Evolutionary conservation across 805 yeast genomes (phyloP), one percentile per base, ranked within the genome.

Genomic region (Osmozyma mogii): DNA sequence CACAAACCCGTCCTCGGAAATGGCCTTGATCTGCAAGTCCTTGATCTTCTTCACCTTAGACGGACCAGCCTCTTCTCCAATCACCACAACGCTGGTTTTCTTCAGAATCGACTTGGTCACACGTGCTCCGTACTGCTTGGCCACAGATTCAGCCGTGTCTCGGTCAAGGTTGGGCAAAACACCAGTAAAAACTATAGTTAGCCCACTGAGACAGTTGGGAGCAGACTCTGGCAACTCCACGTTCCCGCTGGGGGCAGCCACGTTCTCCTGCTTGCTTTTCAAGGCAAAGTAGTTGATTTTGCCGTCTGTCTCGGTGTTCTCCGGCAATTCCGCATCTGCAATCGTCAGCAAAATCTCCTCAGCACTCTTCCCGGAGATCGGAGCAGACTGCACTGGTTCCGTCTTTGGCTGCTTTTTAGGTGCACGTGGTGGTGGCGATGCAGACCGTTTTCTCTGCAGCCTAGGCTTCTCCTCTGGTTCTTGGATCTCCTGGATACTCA

Each of bases 51-150:
- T 73, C 24, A 92, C 75, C 54, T 92, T 92, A n/a, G 85, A 76
- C 2, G 97, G 96, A 1, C 98, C 98, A 2, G 98, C 97, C 42
- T 92, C 96, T 30, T 71, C 85, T 6, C 98, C 98, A 17, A 92
- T 65, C 1, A 92, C 96, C 2, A 89, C 95, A 26, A 87, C 65
- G 15, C 85, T 72, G 1, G 98, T 92, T 46, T 80, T 84, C 8
- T 84, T 75, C 32, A 92, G 82, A 15, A 89, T 79, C 0, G 95
- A 72, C 43, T 84, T 76, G 4, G 94, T 84, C 11, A 89, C 94
- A 44, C 78, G 78, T 3, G 95, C 98, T 10, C 98, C 98, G 47
- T 89, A 85, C 39, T 71, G 68, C 44, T 84, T 78, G 4, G 96
- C 95, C 9, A 83, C 48, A 15, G 70, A 64, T 47, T 84, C 94